Percentiles rank a stretch among this genome's conserved stretches.
phyloP scores from a whole-genome alignment of 2,329 filamentous ascomycete genomes.

The Cadophora malorum region DNA sequence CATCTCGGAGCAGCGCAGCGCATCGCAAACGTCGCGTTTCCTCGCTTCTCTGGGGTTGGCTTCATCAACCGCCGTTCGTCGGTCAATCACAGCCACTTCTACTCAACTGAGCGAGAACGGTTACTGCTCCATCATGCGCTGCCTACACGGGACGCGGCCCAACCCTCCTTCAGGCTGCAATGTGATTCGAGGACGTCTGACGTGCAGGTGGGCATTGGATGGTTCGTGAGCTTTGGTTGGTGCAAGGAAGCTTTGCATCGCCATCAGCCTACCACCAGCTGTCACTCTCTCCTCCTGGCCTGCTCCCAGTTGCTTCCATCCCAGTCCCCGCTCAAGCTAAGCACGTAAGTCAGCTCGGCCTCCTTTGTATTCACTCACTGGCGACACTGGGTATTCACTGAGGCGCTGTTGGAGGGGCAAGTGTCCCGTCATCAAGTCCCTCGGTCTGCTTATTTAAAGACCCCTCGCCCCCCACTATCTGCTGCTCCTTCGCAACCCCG shows the following conservation, averaged over 20 bases:
- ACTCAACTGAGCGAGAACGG: neutral
- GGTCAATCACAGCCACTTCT: neutral
- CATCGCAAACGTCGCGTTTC: neutral
- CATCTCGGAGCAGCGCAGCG: constrained; percentile 10
- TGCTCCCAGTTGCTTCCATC: constrained; percentile 1
- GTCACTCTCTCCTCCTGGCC: neutral
- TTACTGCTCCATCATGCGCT: constrained; percentile 12
- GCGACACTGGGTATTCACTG: neutral
- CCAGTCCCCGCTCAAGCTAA: constrained; percentile 15
- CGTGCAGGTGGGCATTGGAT: constrained; percentile 1
- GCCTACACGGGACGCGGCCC: constrained; percentile 8
- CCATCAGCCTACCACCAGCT: neutral
- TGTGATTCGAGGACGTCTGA: constrained; percentile 24
- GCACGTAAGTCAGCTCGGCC: constrained; percentile 22
- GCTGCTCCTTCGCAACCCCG: constrained; percentile 10
- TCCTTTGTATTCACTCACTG: constrained; percentile 4
- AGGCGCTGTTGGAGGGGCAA: constrained; percentile 15
- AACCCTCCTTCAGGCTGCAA: neutral
- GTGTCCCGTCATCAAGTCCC: constrained; percentile 8
- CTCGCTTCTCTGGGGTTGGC: neutral
- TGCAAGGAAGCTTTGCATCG: constrained; percentile 4
- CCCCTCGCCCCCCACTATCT: constrained; percentile 1
- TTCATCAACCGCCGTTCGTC: too few relatives aligned
- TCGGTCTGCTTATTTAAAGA: constrained; percentile 14
- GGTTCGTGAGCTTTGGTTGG: constrained; percentile 5